Conservation (phyloP, 2,329 filamentous ascomycete genomes). For the Xylaria sp. region DNA sequence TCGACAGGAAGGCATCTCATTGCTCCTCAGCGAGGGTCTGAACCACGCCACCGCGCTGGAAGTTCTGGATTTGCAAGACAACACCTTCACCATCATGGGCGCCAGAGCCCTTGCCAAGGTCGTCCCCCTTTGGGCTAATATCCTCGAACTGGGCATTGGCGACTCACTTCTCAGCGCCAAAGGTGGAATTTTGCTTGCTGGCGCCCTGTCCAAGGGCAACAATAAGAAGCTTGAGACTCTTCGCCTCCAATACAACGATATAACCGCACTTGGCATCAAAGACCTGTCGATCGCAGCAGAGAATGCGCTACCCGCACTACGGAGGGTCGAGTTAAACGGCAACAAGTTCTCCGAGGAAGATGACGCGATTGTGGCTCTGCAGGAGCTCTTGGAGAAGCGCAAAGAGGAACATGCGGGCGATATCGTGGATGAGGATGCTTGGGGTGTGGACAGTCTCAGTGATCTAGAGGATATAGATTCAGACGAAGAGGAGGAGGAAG, state of each 20-base stretch:
- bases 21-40: constrained; percentile 82
- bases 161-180: constrained; percentile 86
- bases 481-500: constrained; percentile 75
- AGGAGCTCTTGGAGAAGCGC: constrained; percentile 77
- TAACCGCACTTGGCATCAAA: constrained; percentile 80
- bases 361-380: constrained; percentile 73
- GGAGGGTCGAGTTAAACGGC: constrained; percentile 92
- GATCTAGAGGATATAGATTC: constrained; percentile 83
- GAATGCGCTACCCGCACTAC: constrained; percentile 76
- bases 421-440: constrained; percentile 78
- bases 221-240: constrained; percentile 85
- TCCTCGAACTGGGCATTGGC: constrained; percentile 87
- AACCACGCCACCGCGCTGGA: constrained; percentile 74
- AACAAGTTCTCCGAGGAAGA: constrained; percentile 95
- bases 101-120: constrained; percentile 82
- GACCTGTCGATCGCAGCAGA: constrained; percentile 76
- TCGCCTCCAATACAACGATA: constrained; percentile 93
- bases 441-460: constrained; percentile 86
- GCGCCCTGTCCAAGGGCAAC: constrained; percentile 77
- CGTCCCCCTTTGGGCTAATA: constrained; percentile 76
- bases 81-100: constrained; percentile 89
- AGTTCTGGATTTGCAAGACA: constrained; percentile 93
- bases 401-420: constrained; percentile 79
- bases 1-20: constrained; percentile 88
- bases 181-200: constrained; percentile 78